Conservation (phyloP, 2,329 filamentous ascomycete species). For the Fusarium pilosicola region DNA sequence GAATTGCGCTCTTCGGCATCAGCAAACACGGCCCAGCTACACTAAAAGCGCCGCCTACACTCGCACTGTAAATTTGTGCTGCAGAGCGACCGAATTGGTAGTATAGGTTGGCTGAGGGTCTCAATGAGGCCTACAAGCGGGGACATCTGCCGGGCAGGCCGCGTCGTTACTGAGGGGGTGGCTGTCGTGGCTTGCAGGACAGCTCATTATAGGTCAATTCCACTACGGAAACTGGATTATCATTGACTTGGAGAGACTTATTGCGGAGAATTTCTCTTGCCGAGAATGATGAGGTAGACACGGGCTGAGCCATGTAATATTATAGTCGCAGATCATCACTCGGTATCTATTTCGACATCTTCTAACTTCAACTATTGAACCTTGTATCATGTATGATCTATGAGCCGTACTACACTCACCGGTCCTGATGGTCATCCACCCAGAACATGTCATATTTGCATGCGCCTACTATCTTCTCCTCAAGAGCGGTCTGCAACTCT, state of each 20-base stretch:
- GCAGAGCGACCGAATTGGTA: not conserved
- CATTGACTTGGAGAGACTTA: not conserved
- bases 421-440: fast-evolving
- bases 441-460: fast-evolving
- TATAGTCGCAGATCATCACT: not conserved
- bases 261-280: not conserved
- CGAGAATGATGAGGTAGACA: not conserved
- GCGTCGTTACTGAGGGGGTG: constrained; percentile 1
- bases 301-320: not conserved
- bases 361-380: not conserved
- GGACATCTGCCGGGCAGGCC: not conserved
- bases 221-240: not conserved
- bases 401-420: not conserved
- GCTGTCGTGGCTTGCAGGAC: not conserved
- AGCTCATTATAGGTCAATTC: not conserved
- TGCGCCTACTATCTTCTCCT: not conserved
- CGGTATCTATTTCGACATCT: not conserved
- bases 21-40: not conserved
- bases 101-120: not conserved
- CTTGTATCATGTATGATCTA: too few species aligned
- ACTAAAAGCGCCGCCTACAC: not conserved
- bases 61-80: fast-evolving
- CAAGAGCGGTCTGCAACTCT: not conserved
- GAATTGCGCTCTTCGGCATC: not conserved
- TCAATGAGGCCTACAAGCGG: not conserved